Conservation (phyloP, 345 rosid genomes). For the Salix purpurea region DNA sequence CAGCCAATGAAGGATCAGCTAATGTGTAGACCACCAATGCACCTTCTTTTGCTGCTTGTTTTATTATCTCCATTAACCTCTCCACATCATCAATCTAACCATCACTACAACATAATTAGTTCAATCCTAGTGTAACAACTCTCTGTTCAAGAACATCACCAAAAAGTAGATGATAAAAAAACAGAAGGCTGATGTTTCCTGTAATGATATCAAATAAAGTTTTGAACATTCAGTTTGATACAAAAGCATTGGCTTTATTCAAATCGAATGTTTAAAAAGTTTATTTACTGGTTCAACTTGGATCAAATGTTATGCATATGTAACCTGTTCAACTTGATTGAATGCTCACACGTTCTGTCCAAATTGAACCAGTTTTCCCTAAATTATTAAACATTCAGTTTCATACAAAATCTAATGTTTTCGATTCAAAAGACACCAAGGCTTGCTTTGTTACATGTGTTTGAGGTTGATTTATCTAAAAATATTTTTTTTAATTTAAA, state of each 20-base stretch:
- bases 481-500: no score
- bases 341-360: neutral
- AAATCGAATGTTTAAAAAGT: neutral
- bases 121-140: neutral
- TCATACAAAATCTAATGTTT: no score
- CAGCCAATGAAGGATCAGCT: slow-evolving; percentile 77
- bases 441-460: no score
- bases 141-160: neutral
- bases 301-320: no score
- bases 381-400: no score
- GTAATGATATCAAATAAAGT: neutral
- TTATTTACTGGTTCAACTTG: no score
- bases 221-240: no score
- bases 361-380: no score
- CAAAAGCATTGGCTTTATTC: neutral
- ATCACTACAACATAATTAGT: neutral
- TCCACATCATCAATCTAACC: slow-evolving; percentile 67
- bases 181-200: neutral
- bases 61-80: slow-evolving; percentile 58
- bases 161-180: no score
- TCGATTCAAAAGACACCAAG: no score
- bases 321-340: no score
- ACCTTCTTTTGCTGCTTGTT: slow-evolving; percentile 84
- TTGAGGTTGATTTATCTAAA: no score
- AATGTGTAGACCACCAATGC: slow-evolving; percentile 69